These are phyloP conservation scores for Tolypocladium guangdongense DNA, from an alignment of 2,329 filamentous ascomycete genomes.

Conservation along the genomic window DNA sequence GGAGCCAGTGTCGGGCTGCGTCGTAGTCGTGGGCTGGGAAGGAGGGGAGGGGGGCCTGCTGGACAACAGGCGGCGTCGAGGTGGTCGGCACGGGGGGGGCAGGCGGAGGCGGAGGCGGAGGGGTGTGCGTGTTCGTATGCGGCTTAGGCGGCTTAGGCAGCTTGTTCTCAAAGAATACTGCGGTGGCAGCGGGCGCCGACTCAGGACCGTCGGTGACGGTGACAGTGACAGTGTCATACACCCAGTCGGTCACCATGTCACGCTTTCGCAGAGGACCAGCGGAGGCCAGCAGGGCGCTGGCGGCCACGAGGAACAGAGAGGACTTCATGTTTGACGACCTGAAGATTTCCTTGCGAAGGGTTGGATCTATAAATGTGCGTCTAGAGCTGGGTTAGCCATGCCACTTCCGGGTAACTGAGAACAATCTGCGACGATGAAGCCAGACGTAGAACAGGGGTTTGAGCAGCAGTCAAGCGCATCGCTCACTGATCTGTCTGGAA, in stretches of 20 bases:
- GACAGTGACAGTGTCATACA: conserved; percentile 31
- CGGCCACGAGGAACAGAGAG: conserved; percentile 32
- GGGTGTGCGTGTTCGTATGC: background rate
- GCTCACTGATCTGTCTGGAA: background rate
- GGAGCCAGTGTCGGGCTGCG: conserved; percentile 4
- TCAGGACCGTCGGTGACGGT: conserved; percentile 28
- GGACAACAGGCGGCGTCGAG: no score
- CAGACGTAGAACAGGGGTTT: background rate
- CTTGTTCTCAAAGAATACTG: conserved; percentile 2
- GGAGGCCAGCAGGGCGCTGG: conserved; percentile 33
- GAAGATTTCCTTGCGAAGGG: background rate
- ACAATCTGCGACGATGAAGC: background rate
- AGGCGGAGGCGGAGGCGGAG: background rate
- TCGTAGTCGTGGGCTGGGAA: background rate
- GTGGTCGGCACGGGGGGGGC: background rate
- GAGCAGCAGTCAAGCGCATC: background rate
- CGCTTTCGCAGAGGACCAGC: conserved; percentile 34
- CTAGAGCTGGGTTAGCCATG: background rate
- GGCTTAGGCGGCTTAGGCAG: conserved; percentile 2
- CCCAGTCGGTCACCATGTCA: conserved; percentile 26
- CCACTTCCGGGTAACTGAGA: background rate
- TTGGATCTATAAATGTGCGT: background rate
- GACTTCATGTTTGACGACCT: conserved; percentile 34
- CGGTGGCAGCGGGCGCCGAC: conserved; percentile 2
- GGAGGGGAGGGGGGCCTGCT: background rate